phyloP scores from a whole-genome alignment of 305 asterid species.

The Caryopteris hybrid region DNA sequence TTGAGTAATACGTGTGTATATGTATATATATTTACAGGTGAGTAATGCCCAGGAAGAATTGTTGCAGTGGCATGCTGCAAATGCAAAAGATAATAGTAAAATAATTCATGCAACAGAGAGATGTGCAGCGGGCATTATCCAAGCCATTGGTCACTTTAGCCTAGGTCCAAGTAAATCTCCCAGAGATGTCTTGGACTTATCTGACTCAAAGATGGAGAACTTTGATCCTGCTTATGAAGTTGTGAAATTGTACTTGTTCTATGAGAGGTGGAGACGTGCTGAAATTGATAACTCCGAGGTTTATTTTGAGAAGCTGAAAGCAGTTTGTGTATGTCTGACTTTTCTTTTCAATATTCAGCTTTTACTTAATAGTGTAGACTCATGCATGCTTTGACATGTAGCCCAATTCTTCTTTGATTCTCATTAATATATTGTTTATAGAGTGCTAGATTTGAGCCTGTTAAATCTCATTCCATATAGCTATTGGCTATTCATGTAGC shows the following conservation, averaged over 20 bases:
- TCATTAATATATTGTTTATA: background rate
- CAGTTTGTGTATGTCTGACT: constrained; percentile 66
- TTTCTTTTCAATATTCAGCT: constrained; percentile 6
- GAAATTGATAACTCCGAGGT: constrained; percentile 71
- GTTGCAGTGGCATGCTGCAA: constrained; percentile 86
- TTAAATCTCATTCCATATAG: background rate
- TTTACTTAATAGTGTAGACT: background rate
- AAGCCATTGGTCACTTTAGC: constrained; percentile 89
- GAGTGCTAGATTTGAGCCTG: background rate
- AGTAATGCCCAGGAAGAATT: constrained; percentile 96
- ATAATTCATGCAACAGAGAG: constrained; percentile 86
- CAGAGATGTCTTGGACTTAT: constrained; percentile 59
- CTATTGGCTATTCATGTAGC: background rate
- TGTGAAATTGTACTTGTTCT: constrained; percentile 69
- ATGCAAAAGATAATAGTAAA: constrained; percentile 82
- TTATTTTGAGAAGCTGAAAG: constrained; percentile 54
- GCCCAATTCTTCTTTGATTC: background rate
- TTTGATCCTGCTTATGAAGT: constrained; percentile 81
- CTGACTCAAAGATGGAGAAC: constrained; percentile 57
- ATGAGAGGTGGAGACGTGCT: constrained; percentile 91
- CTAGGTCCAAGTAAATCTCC: constrained; percentile 85
- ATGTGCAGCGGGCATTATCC: constrained; percentile 95
- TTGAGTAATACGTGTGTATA: background rate
- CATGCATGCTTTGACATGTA: background rate
- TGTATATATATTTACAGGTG: constrained; percentile 43